A percentile compares a stretch with the other conserved stretches of the same genome.
These are phyloP conservation scores for Terana coerulea DNA, from an alignment of 768 basidiomycete species.

Conservation along the genomic window DNA sequence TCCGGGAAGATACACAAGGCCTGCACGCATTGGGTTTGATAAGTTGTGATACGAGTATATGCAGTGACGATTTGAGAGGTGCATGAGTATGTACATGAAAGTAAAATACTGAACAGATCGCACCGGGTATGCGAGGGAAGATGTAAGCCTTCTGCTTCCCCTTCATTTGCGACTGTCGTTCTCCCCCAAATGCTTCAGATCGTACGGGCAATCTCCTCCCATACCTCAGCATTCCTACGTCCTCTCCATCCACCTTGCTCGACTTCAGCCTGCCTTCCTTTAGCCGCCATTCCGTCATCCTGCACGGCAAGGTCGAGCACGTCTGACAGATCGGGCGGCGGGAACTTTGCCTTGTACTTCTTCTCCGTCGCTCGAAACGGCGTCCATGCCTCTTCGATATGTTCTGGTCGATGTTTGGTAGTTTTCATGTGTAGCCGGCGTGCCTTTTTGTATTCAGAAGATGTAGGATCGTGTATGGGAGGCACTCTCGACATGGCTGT, in stretches of 20 bases:
- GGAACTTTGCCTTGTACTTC: constrained; percentile 73
- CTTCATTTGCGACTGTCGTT: too few species aligned
- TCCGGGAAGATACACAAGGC: constrained; percentile 79
- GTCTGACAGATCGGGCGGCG: constrained; percentile 65
- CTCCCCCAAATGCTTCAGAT: constrained; percentile 15
- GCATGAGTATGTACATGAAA: constrained; percentile 18
- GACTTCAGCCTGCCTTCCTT: constrained; percentile 39
- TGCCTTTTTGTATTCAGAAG: constrained; percentile 56
- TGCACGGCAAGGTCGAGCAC: constrained; percentile 62
- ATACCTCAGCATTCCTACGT: constrained; percentile 15
- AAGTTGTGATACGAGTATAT: background rate
- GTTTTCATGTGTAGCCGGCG: constrained; percentile 55
- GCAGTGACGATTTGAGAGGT: background rate
- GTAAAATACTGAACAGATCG: constrained; percentile 4
- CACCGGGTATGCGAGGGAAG: constrained; percentile 58
- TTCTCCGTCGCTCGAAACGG: constrained; percentile 79
- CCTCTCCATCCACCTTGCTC: constrained; percentile 24
- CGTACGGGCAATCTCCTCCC: background rate
- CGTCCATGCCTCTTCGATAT: constrained; percentile 57
- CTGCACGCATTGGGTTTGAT: constrained; percentile 35
- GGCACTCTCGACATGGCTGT: too few species aligned
- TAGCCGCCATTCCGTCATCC: constrained; percentile 44
- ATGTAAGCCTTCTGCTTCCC: constrained; percentile 34
- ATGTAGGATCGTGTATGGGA: constrained; percentile 40
- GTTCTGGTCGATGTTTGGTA: constrained; percentile 46